Evolutionary conservation across 768 basidiomycete species (phyloP).

Genomic region (Imleria badia): DNA sequence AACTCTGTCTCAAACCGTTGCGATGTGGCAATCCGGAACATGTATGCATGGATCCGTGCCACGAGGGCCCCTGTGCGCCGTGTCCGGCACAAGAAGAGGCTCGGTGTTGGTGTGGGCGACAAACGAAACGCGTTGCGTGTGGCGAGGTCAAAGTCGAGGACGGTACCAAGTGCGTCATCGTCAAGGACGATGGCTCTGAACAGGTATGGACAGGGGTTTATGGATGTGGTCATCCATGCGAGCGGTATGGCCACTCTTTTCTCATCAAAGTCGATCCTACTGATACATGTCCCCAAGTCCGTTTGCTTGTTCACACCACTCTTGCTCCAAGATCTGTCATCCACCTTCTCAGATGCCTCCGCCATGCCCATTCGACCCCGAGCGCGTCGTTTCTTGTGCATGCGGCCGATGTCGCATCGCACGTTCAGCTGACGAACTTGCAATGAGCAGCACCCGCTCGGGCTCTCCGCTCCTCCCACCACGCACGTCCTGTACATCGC

Average conservation of each 20-base stretch:
- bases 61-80: constrained; percentile 67
- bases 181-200: constrained; percentile 34
- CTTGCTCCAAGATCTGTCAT: constrained; percentile 76
- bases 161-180: constrained; percentile 33
- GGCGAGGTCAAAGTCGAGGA: constrained; percentile 54
- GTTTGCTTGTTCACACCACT: constrained; percentile 78
- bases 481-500: constrained; percentile 61
- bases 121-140: constrained; percentile 58
- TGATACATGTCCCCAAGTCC: constrained; percentile 35
- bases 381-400: constrained; percentile 68
- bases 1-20: constrained; percentile 45
- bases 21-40: constrained; percentile 68
- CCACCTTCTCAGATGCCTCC: constrained; percentile 58
- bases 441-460: background rate
- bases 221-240: constrained; percentile 61
- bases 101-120: constrained; percentile 81
- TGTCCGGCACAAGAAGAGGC: constrained; percentile 58
- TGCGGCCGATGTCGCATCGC: constrained; percentile 59
- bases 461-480: constrained; percentile 31
- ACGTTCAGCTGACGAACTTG: constrained; percentile 38
- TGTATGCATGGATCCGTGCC: constrained; percentile 65
- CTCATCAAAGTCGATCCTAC: background rate
- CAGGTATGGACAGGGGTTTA: constrained; percentile 65
- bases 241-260: constrained; percentile 41
- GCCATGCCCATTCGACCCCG: constrained; percentile 73